Evolutionary conservation across 805 yeast genomes (phyloP).

Genomic region (Myxozyma vanderwaltii): DNA sequence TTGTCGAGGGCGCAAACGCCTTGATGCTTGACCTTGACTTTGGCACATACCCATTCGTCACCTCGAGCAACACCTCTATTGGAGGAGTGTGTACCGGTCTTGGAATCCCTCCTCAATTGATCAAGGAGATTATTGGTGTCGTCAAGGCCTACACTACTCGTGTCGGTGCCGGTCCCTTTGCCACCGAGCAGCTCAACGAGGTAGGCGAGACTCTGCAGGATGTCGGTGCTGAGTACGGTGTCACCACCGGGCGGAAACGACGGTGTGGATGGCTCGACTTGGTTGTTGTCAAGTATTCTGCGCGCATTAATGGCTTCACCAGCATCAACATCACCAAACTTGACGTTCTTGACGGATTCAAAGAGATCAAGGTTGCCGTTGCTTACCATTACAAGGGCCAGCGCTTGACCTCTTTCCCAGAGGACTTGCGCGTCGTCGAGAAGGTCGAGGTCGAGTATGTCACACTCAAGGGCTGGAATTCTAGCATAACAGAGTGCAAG

Average conservation of each 20-base stretch:
- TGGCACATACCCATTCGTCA: conserved; percentile 97
- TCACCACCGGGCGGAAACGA: conserved; percentile 98
- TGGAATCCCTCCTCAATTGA: conserved; percentile 88
- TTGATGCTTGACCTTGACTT: conserved; percentile 95
- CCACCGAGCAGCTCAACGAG: conserved; percentile 90
- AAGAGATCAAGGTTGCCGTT: conserved; percentile 85
- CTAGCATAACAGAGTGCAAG: conserved; percentile 72
- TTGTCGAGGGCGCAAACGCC: conserved; percentile 98
- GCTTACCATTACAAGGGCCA: conserved; percentile 80
- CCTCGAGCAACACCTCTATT: conserved; percentile 92
- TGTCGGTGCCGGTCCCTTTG: conserved; percentile 99
- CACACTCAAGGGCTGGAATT: conserved; percentile 93
- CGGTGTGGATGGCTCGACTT: conserved; percentile 99
- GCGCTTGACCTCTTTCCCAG: conserved; percentile 81
- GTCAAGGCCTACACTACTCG: conserved; percentile 98
- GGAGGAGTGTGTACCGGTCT: conserved; percentile 98
- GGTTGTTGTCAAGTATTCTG: conserved; percentile 89
- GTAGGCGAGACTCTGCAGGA: conserved; percentile 84
- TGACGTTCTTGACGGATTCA: conserved; percentile 89
- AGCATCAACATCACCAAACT: conserved; percentile 89
- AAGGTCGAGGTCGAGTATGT: conserved; percentile 90
- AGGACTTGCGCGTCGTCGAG: conserved; percentile 77
- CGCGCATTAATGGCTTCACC: conserved; percentile 92
- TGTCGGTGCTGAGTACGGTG: conserved; percentile 96
- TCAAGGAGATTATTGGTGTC: conserved; percentile 86